Evolutionary conservation across 768 basidiomycete species (phyloP).

Genomic region (Paxillus involutus): DNA sequence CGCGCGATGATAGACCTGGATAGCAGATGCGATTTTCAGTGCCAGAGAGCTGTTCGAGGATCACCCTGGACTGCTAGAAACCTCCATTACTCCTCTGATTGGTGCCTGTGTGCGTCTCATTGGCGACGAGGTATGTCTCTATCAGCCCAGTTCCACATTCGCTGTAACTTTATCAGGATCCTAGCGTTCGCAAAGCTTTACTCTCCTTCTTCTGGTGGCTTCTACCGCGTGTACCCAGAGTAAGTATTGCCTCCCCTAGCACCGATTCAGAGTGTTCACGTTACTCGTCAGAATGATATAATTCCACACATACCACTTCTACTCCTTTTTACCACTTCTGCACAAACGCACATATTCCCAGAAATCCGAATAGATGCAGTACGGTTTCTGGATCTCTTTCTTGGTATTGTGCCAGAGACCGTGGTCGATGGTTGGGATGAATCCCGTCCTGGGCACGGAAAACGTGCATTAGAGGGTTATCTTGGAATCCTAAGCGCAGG

Average conservation of each 20-base stretch:
- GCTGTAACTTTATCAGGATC: constrained; percentile 53
- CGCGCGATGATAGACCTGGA: background rate
- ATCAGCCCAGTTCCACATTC: background rate
- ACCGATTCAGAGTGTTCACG: constrained; percentile 4
- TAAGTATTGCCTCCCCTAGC: constrained; percentile 27
- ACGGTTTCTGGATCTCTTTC: constrained; percentile 71
- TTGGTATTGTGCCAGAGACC: constrained; percentile 65
- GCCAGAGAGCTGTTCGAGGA: constrained; percentile 69
- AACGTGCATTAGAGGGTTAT: constrained; percentile 74
- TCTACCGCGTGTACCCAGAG: constrained; percentile 59
- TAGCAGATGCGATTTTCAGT: constrained; percentile 69
- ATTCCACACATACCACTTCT: constrained; percentile 73
- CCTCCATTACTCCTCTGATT: constrained; percentile 55
- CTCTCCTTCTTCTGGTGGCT: constrained; percentile 73
- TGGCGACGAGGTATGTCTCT: constrained; percentile 68
- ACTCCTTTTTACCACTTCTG: constrained; percentile 85
- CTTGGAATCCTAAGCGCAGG: constrained; percentile 75
- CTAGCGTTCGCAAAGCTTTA: constrained; percentile 71
- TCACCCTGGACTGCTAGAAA: constrained; percentile 54
- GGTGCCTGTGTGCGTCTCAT: constrained; percentile 69
- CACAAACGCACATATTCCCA: constrained; percentile 93
- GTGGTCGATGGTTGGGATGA: constrained; percentile 71
- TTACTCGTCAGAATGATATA: constrained; percentile 55
- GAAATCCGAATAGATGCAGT: constrained; percentile 92
- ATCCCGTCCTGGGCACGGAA: constrained; percentile 50